Percentiles rank a stretch among this genome's conserved stretches.
Conservation (phyloP, 2,329 filamentous ascomycete species). For the Neophaeococcomyces aloes region DNA sequence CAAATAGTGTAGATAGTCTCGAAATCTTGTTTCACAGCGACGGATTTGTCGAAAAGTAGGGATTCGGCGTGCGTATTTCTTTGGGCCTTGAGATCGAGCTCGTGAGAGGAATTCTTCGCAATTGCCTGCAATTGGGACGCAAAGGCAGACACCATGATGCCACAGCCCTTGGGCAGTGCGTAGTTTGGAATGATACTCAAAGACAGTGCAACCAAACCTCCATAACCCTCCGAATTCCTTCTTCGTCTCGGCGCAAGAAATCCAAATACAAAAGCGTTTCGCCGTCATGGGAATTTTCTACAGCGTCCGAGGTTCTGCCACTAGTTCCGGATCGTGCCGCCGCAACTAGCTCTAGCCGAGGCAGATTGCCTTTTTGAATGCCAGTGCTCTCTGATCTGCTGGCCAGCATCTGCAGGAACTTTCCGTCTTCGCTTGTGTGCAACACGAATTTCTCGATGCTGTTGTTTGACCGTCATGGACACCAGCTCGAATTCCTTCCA, state of each 20-base stretch:
- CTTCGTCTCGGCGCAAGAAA: no score
- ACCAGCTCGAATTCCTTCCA: not conserved
- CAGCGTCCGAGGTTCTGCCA: no score
- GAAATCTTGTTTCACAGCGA: conserved; percentile 80
- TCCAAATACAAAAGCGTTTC: no score
- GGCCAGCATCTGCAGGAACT: conserved; percentile 4
- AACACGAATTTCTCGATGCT: conserved; percentile 1
- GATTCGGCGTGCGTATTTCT: conserved; percentile 88
- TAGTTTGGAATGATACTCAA: no score
- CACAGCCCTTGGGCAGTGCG: not conserved
- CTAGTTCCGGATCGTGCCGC: no score
- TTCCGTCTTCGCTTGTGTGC: conserved; percentile 3
- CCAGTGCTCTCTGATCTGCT: not conserved
- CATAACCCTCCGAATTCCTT: no score
- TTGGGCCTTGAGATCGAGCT: conserved; percentile 86
- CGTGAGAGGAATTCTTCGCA: conserved; percentile 76
- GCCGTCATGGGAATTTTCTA: no score
- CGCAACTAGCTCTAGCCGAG: no score
- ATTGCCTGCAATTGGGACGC: conserved; percentile 91
- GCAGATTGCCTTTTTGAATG: not conserved
- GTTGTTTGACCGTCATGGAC: not conserved
- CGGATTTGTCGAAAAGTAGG: conserved; percentile 76
- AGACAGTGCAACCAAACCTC: no score
- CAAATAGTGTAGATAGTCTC: conserved; percentile 81
- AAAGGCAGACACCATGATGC: conserved; percentile 67